Percentiles rank a stretch among this genome's conserved stretches.
Conservation (phyloP, 2,329 filamentous ascomycete genomes). For the Alternaria ethzedia region DNA sequence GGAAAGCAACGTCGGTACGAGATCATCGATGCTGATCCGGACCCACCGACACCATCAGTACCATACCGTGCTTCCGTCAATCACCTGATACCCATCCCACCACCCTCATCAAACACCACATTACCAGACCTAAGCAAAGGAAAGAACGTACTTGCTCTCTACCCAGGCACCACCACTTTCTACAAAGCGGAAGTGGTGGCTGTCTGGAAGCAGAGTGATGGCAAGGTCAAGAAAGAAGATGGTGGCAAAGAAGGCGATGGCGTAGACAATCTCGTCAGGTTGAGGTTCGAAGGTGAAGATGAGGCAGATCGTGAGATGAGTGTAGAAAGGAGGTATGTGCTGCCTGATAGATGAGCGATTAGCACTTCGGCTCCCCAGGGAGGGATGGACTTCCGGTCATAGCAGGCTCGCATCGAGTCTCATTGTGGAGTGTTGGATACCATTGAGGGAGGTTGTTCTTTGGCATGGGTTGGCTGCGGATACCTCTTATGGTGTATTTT, state of each 20-base stretch:
- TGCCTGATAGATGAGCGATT: conserved; percentile 39
- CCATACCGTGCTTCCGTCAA: conserved; percentile 56
- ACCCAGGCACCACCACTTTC: conserved; percentile 61
- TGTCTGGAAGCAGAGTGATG: conserved; percentile 45
- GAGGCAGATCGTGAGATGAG: conserved; percentile 53
- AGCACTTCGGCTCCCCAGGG: neutral
- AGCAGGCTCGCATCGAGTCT: neutral
- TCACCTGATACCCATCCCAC: conserved; percentile 54
- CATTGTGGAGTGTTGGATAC: neutral
- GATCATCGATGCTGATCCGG: conserved; percentile 58
- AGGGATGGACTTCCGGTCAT: neutral
- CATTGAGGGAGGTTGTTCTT: neutral
- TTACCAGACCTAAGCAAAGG: conserved; percentile 51
- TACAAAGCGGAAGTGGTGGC: conserved; percentile 59
- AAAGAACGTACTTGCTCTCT: conserved; percentile 57
- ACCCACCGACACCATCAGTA: conserved; percentile 45
- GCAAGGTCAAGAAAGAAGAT: conserved; percentile 48
- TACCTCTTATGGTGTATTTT: neutral
- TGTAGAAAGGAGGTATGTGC: conserved; percentile 59
- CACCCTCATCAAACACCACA: conserved; percentile 48
- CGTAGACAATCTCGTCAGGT: conserved; percentile 49
- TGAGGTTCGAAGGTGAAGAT: conserved; percentile 59
- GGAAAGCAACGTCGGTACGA: conserved; percentile 61
- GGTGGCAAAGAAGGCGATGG: conserved; percentile 51
- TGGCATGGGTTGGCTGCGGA: neutral